Percentiles rank a stretch among this genome's conserved stretches.
These are phyloP conservation scores for Erodium maritimum DNA, from an alignment of 345 rosid genomes.

Conservation along the genomic window DNA sequence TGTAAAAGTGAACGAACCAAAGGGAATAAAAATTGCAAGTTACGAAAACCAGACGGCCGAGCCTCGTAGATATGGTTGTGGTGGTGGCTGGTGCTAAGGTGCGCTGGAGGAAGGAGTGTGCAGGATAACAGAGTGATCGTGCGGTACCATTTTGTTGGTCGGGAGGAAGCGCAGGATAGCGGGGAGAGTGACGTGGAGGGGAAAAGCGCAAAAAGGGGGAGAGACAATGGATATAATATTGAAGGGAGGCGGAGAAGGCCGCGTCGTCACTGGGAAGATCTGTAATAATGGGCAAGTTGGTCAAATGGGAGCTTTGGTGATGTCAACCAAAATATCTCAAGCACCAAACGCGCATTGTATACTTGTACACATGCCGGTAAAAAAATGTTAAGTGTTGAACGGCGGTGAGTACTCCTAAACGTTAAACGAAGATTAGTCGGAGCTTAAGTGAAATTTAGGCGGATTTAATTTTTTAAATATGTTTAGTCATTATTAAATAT, in stretches of 20 bases:
- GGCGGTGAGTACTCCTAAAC: too few relatives aligned
- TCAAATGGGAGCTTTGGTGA: too few relatives aligned
- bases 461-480: too few relatives aligned
- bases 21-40: too few relatives aligned
- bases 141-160: neutral
- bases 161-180: neutral
- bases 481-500: too few relatives aligned
- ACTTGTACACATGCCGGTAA: too few relatives aligned
- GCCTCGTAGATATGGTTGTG: neutral
- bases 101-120: neutral
- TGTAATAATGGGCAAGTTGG: neutral
- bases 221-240: neutral
- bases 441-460: too few relatives aligned
- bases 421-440: too few relatives aligned
- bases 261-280: neutral
- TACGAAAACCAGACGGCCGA: neutral
- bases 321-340: too few relatives aligned
- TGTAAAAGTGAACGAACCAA: too few relatives aligned
- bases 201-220: neutral
- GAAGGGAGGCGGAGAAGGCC: neutral
- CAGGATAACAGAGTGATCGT: neutral
- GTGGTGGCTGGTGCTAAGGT: neutral
- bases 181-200: neutral
- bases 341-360: too few relatives aligned
- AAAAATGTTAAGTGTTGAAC: too few relatives aligned